Base-by-base conservation (phyloP, 2,329 filamentous ascomycete genomes). In the Verticillium klebahnii region DNA sequence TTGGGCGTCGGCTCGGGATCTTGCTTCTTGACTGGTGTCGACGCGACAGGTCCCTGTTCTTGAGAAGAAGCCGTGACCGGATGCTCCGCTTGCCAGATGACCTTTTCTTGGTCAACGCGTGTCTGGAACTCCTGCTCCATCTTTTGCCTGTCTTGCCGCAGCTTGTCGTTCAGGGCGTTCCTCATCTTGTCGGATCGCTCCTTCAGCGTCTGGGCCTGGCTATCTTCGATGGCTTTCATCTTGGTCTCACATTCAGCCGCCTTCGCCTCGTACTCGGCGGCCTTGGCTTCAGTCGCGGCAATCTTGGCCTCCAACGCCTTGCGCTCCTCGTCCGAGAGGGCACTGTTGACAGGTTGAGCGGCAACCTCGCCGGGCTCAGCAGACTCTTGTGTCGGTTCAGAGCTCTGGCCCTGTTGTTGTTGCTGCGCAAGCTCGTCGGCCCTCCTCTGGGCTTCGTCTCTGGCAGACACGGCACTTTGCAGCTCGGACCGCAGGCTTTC, bases 111-210 rank as follows among this genome's bases (percentile, higher is more conserved):
- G 68, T 88, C 85, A 39, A 88, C 68, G 68, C 85, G 84, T 63
- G 82, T 80, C 69, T 85, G 85, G 61, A 78, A 79, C 62, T 83
- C 79, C 36, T 82, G 80, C 58, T 82, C 80, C 65, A 80, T 75
- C 63, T 81, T 78, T 58, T 80, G 74, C 66, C 82, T 83, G 55
- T 87, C 84, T 67, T 92, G 91, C 61, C 81, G 85, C 17, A 96
- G 80, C 71, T 90, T 92, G 70, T 85, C 87, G 68, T 88, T 89
- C 58, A 92, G 76, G 1, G 83, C 76, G 25, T 84, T 81, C 69
- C 88, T 89, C 88, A 92, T 90, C 71, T 84, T 85, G 54, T 91
- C 85, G 1, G 87, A 87, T 55, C 88, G 83, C 59, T 82, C 78
- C 68, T 90, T 90, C 63, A 91, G 80, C 12, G 83, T 86, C 39